Evolutionary conservation across 148 eudicot species (phyloP).

Genomic region (Spergularia bocconei): DNA sequence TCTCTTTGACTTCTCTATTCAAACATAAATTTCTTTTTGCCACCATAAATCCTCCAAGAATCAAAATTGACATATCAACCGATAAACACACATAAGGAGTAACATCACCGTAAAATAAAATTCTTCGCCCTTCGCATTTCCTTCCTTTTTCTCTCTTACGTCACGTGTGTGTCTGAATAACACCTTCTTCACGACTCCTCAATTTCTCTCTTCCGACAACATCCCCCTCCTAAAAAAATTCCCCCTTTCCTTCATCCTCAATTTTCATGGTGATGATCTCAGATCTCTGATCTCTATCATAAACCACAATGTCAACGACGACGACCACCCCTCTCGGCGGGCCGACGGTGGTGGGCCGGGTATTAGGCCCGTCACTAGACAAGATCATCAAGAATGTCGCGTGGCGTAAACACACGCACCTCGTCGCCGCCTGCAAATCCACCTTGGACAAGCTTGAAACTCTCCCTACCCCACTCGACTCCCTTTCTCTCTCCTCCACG

Average conservation of each 20-base stretch:
- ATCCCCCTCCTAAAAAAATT: background rate
- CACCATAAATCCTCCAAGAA: too few relatives aligned
- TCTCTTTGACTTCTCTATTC: too few relatives aligned
- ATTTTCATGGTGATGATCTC: background rate
- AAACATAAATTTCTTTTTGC: too few relatives aligned
- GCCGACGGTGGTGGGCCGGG: conserved; percentile 62
- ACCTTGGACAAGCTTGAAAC: conserved; percentile 65
- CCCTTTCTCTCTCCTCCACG: conserved; percentile 47
- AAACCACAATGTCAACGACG: conserved; percentile 11
- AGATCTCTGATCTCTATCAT: conserved; percentile 9
- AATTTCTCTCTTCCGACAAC: background rate
- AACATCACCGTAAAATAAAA: too few relatives aligned
- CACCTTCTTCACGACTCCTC: background rate
- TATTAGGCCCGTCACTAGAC: conserved; percentile 78
- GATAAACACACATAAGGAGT: too few relatives aligned
- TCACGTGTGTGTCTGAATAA: background rate
- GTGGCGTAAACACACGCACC: conserved; percentile 75
- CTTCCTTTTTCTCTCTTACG: background rate
- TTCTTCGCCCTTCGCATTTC: too few relatives aligned
- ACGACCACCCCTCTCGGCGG: conserved; percentile 64
- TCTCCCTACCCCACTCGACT: conserved; percentile 38
- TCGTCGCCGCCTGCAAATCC: conserved; percentile 75
- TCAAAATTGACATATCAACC: too few relatives aligned
- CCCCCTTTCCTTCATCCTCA: background rate
- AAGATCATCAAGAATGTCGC: conserved; percentile 89